Conservation (phyloP, 2,329 filamentous ascomycete species). For the Fusarium verrucosum region DNA sequence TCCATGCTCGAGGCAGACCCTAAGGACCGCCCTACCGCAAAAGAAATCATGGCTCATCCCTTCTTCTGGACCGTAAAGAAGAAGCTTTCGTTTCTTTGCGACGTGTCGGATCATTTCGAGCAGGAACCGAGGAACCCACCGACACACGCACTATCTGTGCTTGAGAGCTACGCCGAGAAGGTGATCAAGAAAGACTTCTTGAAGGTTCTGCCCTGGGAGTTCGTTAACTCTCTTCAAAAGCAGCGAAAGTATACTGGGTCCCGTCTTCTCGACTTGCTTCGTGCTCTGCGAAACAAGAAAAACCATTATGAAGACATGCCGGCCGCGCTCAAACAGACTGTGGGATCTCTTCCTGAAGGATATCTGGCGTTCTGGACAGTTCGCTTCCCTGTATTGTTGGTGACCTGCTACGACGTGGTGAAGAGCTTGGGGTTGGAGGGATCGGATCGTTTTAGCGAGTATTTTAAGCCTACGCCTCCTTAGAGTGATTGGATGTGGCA, state of each 20-base stretch:
- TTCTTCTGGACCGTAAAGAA: constrained; percentile 97
- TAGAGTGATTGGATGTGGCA: constrained; percentile 12
- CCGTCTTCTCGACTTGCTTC: constrained; percentile 83
- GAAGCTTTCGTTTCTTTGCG: constrained; percentile 90
- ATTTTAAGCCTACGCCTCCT: constrained; percentile 65
- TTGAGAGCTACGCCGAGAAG: constrained; percentile 62
- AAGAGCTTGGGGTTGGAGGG: constrained; percentile 70
- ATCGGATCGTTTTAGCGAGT: constrained; percentile 74
- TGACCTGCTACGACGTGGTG: constrained; percentile 81
- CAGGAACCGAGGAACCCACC: constrained; percentile 88
- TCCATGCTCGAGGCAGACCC: constrained; percentile 75
- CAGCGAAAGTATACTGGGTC: constrained; percentile 93
- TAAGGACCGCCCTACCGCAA: constrained; percentile 72
- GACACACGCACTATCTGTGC: constrained; percentile 69
- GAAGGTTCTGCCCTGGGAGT: constrained; percentile 76
- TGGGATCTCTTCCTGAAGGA: constrained; percentile 79
- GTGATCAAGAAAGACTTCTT: constrained; percentile 80
- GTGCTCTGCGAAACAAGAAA: constrained; percentile 92
- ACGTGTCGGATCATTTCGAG: constrained; percentile 96
- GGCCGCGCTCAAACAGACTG: constrained; percentile 73
- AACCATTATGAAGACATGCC: constrained; percentile 99
- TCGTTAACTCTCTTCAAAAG: constrained; percentile 89
- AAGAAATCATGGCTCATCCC: constrained; percentile 86
- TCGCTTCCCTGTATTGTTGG: constrained; percentile 79
- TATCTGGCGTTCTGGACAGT: constrained; percentile 87